Conservation (phyloP, 345 rosid species). For the Cardamine resedifolia region DNA sequence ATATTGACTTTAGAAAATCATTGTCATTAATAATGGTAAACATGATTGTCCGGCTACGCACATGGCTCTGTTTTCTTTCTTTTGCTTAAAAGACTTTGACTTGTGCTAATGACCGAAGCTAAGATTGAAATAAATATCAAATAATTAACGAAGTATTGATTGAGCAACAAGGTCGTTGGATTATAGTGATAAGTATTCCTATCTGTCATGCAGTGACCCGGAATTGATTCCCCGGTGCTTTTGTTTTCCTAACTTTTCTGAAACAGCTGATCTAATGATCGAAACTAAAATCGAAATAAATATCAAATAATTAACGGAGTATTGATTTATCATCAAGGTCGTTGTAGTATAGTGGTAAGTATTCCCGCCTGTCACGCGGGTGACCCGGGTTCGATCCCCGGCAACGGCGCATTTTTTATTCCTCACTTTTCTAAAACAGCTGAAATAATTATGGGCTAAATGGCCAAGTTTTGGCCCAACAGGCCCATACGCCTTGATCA, state of each 20-base stretch:
- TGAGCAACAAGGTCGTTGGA: slow-evolving; percentile 59
- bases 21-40: slow-evolving; percentile 6
- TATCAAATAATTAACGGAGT: too few relatives aligned
- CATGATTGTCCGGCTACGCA: slow-evolving; percentile 17
- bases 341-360: slow-evolving; percentile 62
- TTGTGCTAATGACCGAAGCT: background rate
- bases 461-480: background rate
- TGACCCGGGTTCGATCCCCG: slow-evolving; percentile 89
- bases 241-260: background rate
- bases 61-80: background rate
- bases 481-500: background rate
- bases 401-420: slow-evolving; percentile 61
- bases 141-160: too few relatives aligned
- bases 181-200: slow-evolving; percentile 95
- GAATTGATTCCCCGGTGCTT: slow-evolving; percentile 89
- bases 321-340: background rate
- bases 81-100: background rate
- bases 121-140: background rate
- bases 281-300: background rate
- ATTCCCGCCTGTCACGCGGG: slow-evolving; percentile 96
- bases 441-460: background rate
- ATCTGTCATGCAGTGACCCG: slow-evolving; percentile 99
- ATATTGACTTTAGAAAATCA: background rate
- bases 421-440: background rate
- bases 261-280: too few relatives aligned